Evolutionary conservation across 1,139 yeast genomes (phyloP).

Genomic region (Pichiaceae sp.): DNA sequence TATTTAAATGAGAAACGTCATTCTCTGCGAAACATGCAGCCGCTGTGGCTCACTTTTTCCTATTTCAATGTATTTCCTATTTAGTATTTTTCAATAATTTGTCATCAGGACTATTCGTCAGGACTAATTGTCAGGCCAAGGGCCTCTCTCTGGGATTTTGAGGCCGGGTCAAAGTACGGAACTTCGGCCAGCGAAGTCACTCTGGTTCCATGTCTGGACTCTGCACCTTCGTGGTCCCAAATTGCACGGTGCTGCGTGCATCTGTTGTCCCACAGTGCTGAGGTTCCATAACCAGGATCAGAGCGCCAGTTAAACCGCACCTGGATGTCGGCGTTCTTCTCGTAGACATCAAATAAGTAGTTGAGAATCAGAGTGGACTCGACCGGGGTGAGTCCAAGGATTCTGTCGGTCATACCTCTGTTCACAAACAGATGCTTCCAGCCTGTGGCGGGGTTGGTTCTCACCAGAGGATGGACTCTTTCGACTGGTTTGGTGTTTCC

Average conservation of each 20-base stretch:
- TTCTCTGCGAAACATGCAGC: too few relatives aligned
- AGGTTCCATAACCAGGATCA: slow-evolving; percentile 40
- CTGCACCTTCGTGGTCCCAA: slow-evolving; percentile 43
- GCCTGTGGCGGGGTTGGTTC: slow-evolving; percentile 45
- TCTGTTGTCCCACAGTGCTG: slow-evolving; percentile 55
- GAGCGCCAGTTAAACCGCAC: slow-evolving; percentile 50
- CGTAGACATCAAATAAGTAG: slow-evolving; percentile 32
- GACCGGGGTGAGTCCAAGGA: slow-evolving; percentile 36
- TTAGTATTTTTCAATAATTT: slow-evolving; percentile 6
- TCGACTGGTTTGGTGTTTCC: slow-evolving; percentile 31
- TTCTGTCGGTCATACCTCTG: slow-evolving; percentile 32
- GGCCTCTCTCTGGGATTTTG: slow-evolving; percentile 49
- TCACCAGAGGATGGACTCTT: slow-evolving; percentile 35
- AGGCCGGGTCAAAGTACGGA: slow-evolving; percentile 42
- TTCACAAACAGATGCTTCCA: slow-evolving; percentile 40
- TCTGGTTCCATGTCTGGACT: slow-evolving; percentile 50
- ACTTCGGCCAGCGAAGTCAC: slow-evolving; percentile 50
- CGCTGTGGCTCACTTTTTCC: too few relatives aligned
- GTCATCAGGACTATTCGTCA: too few relatives aligned
- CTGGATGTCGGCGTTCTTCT: slow-evolving; percentile 40
- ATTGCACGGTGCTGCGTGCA: slow-evolving; percentile 36
- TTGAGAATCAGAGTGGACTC: slow-evolving; percentile 32
- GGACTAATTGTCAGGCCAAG: slow-evolving; percentile 35
- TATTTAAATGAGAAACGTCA: too few relatives aligned
- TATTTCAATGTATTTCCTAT: too few relatives aligned